Percentiles rank a stretch among this genome's conserved stretches.
Evolutionary conservation across 352 stramenopile genomes (phyloP).

Genomic region (Phytophthora palmivora): DNA sequence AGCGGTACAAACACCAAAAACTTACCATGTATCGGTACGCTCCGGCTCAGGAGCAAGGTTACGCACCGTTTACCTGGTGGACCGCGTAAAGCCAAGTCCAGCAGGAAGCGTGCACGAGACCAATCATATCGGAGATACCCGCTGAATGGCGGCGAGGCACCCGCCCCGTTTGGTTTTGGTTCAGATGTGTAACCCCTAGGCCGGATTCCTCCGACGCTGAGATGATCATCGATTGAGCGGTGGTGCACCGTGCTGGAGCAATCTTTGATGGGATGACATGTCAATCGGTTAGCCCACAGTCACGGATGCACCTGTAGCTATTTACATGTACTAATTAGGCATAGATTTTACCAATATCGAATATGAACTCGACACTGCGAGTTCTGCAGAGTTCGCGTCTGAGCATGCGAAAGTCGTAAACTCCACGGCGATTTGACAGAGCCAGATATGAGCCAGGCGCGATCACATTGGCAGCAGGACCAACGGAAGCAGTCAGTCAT

Average conservation of each 20-base stretch:
- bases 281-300: slow-evolving; percentile 4
- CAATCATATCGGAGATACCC: slow-evolving; percentile 27
- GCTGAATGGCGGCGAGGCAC: slow-evolving; percentile 23
- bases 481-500: slow-evolving; percentile 14
- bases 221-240: slow-evolving; percentile 6
- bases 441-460: slow-evolving; percentile 23
- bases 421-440: slow-evolving; percentile 14
- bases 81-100: neutral
- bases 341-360: too few relatives aligned
- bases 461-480: slow-evolving; percentile 3
- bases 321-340: neutral
- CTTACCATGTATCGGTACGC: slow-evolving; percentile 17
- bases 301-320: neutral
- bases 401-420: slow-evolving; percentile 15
- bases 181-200: slow-evolving; percentile 3
- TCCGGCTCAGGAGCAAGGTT: slow-evolving; percentile 25
- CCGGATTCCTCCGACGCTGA: slow-evolving; percentile 26
- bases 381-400: neutral
- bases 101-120: slow-evolving; percentile 18
- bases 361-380: too few relatives aligned
- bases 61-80: slow-evolving; percentile 6
- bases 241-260: neutral
- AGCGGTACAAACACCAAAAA: slow-evolving; percentile 29
- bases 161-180: slow-evolving; percentile 10
- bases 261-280: slow-evolving; percentile 21